Evolutionary conservation across 2,329 filamentous ascomycete species (phyloP), one percentile per base, ranked within the genome.

Genomic region (Sodiomyces alkalinus): DNA sequence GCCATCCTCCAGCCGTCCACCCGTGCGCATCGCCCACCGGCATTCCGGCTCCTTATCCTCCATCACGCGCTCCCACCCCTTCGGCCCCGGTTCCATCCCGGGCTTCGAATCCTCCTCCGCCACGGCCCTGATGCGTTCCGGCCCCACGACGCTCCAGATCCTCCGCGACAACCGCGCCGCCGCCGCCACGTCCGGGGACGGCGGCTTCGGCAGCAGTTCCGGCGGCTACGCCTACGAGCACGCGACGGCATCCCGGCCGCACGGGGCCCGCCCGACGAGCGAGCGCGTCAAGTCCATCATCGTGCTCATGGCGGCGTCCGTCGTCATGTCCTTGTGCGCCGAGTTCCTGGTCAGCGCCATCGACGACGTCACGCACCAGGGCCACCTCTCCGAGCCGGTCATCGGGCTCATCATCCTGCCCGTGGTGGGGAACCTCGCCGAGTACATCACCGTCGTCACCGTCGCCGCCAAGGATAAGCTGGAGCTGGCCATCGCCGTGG

Each of bases 391-490:
- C 8, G 63, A 72, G 40, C 57, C 64, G 0, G 63, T 75, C 29
- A 66, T 75, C 26, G 70, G 70, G 20, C 52, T 75, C 9, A 70
- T 75, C 23, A 60, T 75, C 32, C 51, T 75, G 8, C 71, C 71
- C 0, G 64, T 74, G 21, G 64, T 73, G 1, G 69, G 71, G 19
- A 75, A 75, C 32, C 66, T 70, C 0, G 68, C 69, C 2, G 70
- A 74, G 43, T 68, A 74, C 34, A 62, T 68, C n/a, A 74, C 69
- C 0, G 66, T 68, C 1, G 64, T 74, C 2, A 65, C 62, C 0
- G 68, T 74, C 1, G 69, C 68, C 0, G 51, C 56, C 22, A 66
- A 68, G 37, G 68, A 72, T 35, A 73, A 75, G 43, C 63, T 74
- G 47, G 69, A 74, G 41, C 53, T 74, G 3, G 69, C 69, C 1